Evolutionary conservation across 2,329 filamentous ascomycete genomes (phyloP), one percentile per base, ranked within the genome.

Genomic region (Ustilaginoidea virens): DNA sequence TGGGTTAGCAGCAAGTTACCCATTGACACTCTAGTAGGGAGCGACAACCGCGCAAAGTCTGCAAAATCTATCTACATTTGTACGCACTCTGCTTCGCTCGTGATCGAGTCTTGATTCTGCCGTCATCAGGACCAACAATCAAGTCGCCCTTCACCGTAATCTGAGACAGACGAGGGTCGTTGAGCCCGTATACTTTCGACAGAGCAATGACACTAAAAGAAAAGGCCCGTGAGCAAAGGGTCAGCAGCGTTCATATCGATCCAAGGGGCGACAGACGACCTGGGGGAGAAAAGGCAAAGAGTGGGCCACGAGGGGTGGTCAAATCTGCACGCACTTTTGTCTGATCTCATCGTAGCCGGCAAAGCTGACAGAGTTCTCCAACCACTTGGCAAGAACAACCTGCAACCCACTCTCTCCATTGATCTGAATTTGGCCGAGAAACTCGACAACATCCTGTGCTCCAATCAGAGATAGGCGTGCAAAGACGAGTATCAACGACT

Each of bases 261-360:
- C n/a, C n/a, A n/a, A n/a, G n/a, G n/a, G n/a, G n/a, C n/a, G n/a
- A n/a, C n/a, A n/a, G n/a, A n/a, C n/a, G n/a, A n/a, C n/a, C n/a
- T n/a, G n/a, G n/a, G n/a, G n/a, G n/a, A n/a, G n/a, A n/a, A n/a
- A n/a, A n/a, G n/a, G n/a, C n/a, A n/a, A n/a, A n/a, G n/a, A n/a
- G n/a, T n/a, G 6, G 13, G 9, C 12, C 7, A 24, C 22, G 12
- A 28, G 12, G 8, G 8, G n/a, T 12, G 8, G 3, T n/a, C n/a
- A n/a, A n/a, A n/a, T n/a, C n/a, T n/a, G n/a, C n/a, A 61, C 74
- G 53, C 61, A 86, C 80, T 96, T 98, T 53, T 94, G 83, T 41
- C 86, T 73, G 42, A 96, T 96, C 52, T 94, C 87, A 44, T 96
- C 86, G 43, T 94, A 98, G 9, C 90, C 90, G n/a, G 85, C 85